Conservation (phyloP, 805 yeast species). For the Monosporozyma unispora region DNA sequence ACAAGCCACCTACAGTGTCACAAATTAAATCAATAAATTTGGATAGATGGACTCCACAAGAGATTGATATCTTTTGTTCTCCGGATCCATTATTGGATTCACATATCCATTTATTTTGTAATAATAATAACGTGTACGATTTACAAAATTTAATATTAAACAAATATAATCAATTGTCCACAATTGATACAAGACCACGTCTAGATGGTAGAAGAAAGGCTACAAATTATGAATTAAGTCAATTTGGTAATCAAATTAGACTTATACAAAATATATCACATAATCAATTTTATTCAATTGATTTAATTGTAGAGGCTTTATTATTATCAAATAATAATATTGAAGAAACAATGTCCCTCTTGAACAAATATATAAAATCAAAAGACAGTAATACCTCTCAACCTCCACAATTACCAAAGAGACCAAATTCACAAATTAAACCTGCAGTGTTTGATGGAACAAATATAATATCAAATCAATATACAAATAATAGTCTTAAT, state of each 20-base stretch:
- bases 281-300: conserved; percentile 48
- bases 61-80: background rate
- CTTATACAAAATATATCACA: conserved; percentile 28
- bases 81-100: background rate
- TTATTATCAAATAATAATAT: conserved; percentile 50
- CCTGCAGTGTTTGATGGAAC: conserved; percentile 30
- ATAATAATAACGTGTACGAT: conserved; percentile 5
- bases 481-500: conserved; percentile 8
- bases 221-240: conserved; percentile 42
- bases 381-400: background rate
- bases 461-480: background rate
- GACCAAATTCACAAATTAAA: conserved; percentile 31
- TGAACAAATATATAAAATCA: conserved; percentile 17
- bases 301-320: conserved; percentile 57
- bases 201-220: conserved; percentile 41
- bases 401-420: conserved; percentile 32
- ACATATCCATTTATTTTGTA: conserved; percentile 13
- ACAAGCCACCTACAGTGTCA: too few species aligned
- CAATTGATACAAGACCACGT: conserved; percentile 14
- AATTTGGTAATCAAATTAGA: conserved; percentile 42
- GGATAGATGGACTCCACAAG: conserved; percentile 51
- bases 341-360: conserved; percentile 48
- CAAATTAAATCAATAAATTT: conserved; percentile 63
- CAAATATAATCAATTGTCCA: conserved; percentile 1
- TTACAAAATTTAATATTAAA: conserved; percentile 4